Evolutionary conservation across 148 eudicot genomes (phyloP).

Genomic region (Silene uniflora): DNA sequence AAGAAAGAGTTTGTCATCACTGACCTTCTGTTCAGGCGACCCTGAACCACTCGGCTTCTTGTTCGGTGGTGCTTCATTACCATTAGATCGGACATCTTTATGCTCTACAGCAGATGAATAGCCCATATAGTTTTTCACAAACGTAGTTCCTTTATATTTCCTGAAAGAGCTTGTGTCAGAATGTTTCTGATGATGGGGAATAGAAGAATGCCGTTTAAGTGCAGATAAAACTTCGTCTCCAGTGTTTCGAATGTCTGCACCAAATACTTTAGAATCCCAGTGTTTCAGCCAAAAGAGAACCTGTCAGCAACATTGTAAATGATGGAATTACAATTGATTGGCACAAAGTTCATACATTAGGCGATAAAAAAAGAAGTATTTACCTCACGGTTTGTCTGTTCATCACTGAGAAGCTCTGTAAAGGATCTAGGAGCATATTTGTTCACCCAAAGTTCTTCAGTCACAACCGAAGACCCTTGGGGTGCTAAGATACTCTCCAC

Average conservation of each 20-base stretch:
- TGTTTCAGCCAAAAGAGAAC: slow-evolving; percentile 96
- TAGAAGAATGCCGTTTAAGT: slow-evolving; percentile 71
- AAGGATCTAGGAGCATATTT: slow-evolving; percentile 93
- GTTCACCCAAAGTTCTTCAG: slow-evolving; percentile 88
- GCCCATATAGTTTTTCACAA: slow-evolving; percentile 24
- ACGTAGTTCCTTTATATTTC: slow-evolving; percentile 41
- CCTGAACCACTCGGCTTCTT: slow-evolving; percentile 50
- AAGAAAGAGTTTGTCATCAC: slow-evolving; percentile 21
- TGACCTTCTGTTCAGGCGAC: slow-evolving; percentile 88
- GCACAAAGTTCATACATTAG: background rate
- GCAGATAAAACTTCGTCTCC: slow-evolving; percentile 79
- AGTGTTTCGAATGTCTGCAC: slow-evolving; percentile 74
- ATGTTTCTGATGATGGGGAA: slow-evolving; percentile 50
- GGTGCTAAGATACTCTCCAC: slow-evolving; percentile 26
- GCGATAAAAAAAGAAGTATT: slow-evolving; percentile 4
- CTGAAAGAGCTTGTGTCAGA: slow-evolving; percentile 42
- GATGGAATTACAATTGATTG: slow-evolving; percentile 5
- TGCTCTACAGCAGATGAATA: slow-evolving; percentile 28
- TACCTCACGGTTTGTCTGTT: slow-evolving; percentile 96
- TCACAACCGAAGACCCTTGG: slow-evolving; percentile 44
- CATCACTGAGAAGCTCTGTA: slow-evolving; percentile 96
- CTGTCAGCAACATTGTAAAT: slow-evolving; percentile 34
- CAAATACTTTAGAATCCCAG: slow-evolving; percentile 94
- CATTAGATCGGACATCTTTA: slow-evolving; percentile 39
- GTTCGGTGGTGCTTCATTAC: slow-evolving; percentile 38